Base-by-base conservation (phyloP, 129 eudicot genomes). In the Flaveria robusta region DNA sequence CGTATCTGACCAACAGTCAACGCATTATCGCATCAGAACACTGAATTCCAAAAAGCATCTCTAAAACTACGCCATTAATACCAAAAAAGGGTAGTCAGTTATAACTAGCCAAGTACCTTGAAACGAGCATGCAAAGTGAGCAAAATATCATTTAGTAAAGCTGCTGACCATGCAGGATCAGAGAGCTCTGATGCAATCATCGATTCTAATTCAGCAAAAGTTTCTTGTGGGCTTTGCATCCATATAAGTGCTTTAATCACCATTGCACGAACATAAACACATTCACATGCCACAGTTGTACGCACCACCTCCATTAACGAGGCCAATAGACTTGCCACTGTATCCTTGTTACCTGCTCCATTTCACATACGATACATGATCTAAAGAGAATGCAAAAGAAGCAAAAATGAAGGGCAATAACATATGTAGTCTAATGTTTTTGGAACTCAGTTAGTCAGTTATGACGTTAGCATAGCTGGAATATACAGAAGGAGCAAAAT, bases 141-240 rank as follows among this genome's bases (percentile, higher is more conserved):
- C 84, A 93, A 70, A 76, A 94, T 72, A 81, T 94, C 98, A 86
- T 94, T 94, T 70, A 94, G 67, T 41, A 91, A 68, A 46, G 96
- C 75, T n/a, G 98, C 93, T 10, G 98, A 91, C 98, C 98, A 94
- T 27, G 93, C 90, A 71, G 98, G 98, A 91, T 94, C 98, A 43
- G 97, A 91, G 23, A 94, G 90, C 86, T 94, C 98, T 47, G 98
- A 91, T 9, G 96, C 98, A 72, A 94, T 94, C 72, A 94, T 91
- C 26, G 93, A 89, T 75, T 87, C 87, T 37, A 94, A 70, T 74
- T 94, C 98, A 81, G 90, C 97, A 80, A 94, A 89, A 11, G 93
- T 80, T 71, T 94, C 98, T 73, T 94, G 81, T 29, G 98, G 98
- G 79, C 98, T 94, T 91, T 94, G 98, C 98, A 94, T 94, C 98